phyloP scores from a whole-genome alignment of 2,329 filamentous ascomycete genomes.

The Exserohilum rostratum region DNA sequence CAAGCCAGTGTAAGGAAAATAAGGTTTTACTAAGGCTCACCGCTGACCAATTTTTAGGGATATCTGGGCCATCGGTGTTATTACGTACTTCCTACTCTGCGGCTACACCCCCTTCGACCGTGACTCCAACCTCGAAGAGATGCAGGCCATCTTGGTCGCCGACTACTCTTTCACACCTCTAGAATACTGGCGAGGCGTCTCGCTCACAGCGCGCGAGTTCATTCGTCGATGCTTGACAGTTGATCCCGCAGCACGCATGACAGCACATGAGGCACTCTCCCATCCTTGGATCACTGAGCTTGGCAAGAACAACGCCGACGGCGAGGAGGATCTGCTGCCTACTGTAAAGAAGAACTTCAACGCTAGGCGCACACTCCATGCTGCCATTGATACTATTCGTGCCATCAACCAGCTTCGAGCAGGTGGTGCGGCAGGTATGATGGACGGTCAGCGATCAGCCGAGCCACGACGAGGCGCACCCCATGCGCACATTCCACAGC shows the following conservation, averaged over 20 bases:
- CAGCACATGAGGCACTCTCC: slow-evolving; percentile 76
- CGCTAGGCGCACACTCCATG: slow-evolving; percentile 67
- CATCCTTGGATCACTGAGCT: slow-evolving; percentile 69
- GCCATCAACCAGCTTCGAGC: slow-evolving; percentile 71
- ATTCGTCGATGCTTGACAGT: slow-evolving; percentile 91
- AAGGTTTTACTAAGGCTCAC: not conserved
- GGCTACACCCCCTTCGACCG: slow-evolving; percentile 98
- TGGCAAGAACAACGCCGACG: slow-evolving; percentile 52
- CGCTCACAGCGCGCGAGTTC: slow-evolving; percentile 82
- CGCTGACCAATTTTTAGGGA: slow-evolving; percentile 60
- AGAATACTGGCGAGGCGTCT: slow-evolving; percentile 97
- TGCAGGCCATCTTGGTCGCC: slow-evolving; percentile 96
- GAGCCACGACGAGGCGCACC: slow-evolving; percentile 56
- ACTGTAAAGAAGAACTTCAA: slow-evolving; percentile 76
- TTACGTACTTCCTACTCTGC: slow-evolving; percentile 97
- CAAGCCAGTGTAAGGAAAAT: slow-evolving; percentile 75
- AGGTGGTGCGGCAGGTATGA: slow-evolving; percentile 63
- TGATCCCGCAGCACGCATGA: slow-evolving; percentile 86
- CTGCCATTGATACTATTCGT: slow-evolving; percentile 70
- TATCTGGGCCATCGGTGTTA: slow-evolving; percentile 97
- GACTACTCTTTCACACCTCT: slow-evolving; percentile 94
- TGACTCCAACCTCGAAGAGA: slow-evolving; percentile 96
- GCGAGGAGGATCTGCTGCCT: slow-evolving; percentile 62
- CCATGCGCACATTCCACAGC: slow-evolving; percentile 42
- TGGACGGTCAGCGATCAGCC: slow-evolving; percentile 64